These are phyloP conservation scores for Solanum paucissectum DNA, from an alignment of 257 asterid genomes.

Conservation along the genomic window DNA sequence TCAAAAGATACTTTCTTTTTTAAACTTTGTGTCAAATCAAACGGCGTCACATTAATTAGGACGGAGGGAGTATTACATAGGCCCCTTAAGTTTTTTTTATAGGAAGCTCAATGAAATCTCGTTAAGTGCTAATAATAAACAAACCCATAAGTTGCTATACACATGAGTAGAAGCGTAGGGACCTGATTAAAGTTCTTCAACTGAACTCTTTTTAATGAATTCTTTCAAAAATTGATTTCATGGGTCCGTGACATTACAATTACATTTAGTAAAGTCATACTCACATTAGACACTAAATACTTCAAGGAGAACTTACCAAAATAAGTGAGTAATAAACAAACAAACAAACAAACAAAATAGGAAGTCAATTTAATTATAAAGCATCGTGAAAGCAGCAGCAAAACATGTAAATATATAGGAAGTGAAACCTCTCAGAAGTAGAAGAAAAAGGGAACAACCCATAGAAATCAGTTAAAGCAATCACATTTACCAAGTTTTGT, in stretches of 20 bases:
- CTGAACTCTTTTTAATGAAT: background rate
- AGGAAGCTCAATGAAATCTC: background rate
- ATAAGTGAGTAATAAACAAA: background rate
- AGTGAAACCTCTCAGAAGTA: background rate
- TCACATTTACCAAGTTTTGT: background rate
- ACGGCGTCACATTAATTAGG: background rate
- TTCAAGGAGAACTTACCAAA: background rate
- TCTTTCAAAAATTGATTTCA: background rate
- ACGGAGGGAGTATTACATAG: background rate
- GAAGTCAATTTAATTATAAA: background rate
- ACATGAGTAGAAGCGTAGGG: background rate
- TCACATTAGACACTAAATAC: background rate
- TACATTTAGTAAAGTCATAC: background rate
- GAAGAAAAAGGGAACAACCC: background rate
- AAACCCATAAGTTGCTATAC: background rate
- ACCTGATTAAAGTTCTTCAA: background rate
- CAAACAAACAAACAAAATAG: background rate
- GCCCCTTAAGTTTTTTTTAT: background rate
- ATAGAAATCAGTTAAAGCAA: background rate
- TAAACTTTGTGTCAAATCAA: background rate
- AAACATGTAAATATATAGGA: background rate
- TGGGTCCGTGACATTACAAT: background rate
- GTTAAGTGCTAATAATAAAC: background rate
- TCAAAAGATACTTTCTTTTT: background rate
- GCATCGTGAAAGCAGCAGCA: background rate